phyloP scores from a whole-genome alignment of 164 flowering plant species.

The Stephania cephalantha region DNA sequence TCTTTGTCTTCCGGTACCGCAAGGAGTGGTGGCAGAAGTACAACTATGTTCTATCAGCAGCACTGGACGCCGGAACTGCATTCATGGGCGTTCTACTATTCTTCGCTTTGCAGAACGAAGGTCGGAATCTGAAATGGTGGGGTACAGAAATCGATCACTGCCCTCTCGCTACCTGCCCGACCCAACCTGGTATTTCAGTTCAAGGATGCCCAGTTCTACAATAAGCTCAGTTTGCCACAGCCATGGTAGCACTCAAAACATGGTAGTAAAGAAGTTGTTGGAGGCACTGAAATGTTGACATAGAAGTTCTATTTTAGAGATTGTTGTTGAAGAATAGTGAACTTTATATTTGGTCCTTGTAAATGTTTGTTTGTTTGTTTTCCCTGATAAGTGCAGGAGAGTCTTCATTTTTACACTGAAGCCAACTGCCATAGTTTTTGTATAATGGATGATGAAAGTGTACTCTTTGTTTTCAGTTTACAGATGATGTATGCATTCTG shows the following conservation, averaged over 20 bases:
- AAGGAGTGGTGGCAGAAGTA: slow-evolving; percentile 90
- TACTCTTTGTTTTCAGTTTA: not conserved
- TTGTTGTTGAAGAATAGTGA: not conserved
- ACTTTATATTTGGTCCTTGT: not conserved
- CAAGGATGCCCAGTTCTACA: slow-evolving; percentile 64
- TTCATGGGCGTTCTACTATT: slow-evolving; percentile 87
- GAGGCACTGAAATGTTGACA: not conserved
- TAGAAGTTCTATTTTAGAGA: not conserved
- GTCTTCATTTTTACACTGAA: not conserved
- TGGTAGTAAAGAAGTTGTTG: not conserved
- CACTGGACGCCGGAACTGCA: slow-evolving; percentile 91
- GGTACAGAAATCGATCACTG: slow-evolving; percentile 75
- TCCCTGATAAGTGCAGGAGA: slow-evolving; percentile 3
- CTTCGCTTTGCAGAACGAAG: slow-evolving; percentile 61
- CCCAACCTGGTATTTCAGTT: slow-evolving; percentile 67
- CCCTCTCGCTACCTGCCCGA: slow-evolving; percentile 83
- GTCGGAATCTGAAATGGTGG: slow-evolving; percentile 69
- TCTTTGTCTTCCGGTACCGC: slow-evolving; percentile 61
- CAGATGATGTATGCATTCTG: not conserved
- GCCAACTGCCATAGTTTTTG: not conserved
- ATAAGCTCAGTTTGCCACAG: slow-evolving; percentile 6
- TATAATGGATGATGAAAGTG: not conserved
- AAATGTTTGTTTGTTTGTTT: not conserved
- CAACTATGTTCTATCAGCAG: slow-evolving; percentile 87
- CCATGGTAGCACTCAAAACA: not conserved